These are phyloP conservation scores for Hippophae tibetana DNA, from an alignment of 306 rosid species.

Conservation along the genomic window DNA sequence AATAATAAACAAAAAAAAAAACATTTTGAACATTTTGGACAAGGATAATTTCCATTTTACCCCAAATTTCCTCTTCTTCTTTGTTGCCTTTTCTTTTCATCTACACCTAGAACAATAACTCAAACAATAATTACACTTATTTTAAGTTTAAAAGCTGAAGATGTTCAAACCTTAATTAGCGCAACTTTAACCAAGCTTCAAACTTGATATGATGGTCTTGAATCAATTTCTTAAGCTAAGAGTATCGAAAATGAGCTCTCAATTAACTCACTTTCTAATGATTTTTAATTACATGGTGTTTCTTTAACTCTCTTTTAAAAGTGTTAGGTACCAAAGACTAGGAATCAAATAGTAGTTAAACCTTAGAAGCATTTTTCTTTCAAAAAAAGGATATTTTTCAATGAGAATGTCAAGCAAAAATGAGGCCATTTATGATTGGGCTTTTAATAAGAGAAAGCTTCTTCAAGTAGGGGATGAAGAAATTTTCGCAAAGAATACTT, in stretches of 20 bases:
- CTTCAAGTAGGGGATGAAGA: conserved; percentile 12
- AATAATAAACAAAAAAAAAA: too few species aligned
- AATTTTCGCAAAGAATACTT: conserved; percentile 13
- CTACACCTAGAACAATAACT: too few species aligned
- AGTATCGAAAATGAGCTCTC: conserved; percentile 7
- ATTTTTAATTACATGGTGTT: conserved; percentile 17
- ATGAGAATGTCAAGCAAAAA: conserved; percentile 20
- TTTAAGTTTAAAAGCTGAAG: conserved; percentile 16
- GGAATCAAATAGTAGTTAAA: background rate
- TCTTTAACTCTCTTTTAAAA: conserved; percentile 21
- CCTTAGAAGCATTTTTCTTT: conserved; percentile 5
- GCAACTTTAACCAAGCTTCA: conserved; percentile 29
- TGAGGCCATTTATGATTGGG: conserved; percentile 11
- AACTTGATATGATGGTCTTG: conserved; percentile 29
- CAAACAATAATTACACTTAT: too few species aligned
- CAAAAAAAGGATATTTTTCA: conserved; percentile 15
- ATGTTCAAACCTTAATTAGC: conserved; percentile 28
- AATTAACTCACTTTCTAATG: conserved; percentile 3
- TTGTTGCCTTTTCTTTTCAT: too few species aligned
- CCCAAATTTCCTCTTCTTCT: too few species aligned
- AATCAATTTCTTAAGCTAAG: conserved; percentile 4
- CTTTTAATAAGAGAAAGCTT: conserved; percentile 18
- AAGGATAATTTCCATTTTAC: too few species aligned
- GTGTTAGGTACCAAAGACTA: conserved; percentile 30
- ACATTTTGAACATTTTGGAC: too few species aligned